A percentile compares a stretch with the other conserved stretches of the same genome.
Conservation (phyloP, 176 grass and related monocot genomes). For the Hyparrhenia diplandra region DNA sequence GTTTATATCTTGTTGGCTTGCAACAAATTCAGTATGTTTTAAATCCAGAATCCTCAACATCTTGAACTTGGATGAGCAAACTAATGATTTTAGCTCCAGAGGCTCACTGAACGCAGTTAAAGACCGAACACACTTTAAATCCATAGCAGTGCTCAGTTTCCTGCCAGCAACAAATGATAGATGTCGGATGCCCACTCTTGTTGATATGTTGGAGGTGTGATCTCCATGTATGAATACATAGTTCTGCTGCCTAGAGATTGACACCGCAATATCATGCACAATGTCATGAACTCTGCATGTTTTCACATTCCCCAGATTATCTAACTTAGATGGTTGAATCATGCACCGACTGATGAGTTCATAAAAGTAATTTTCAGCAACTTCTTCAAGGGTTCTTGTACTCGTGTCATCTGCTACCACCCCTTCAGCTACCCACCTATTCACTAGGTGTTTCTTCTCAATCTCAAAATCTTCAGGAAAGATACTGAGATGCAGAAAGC, state of each 20-base stretch:
- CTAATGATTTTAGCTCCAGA: neutral
- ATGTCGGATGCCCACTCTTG: too few relatives aligned
- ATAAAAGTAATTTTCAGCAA: neutral
- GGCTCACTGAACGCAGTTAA: too few relatives aligned
- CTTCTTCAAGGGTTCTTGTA: too few relatives aligned
- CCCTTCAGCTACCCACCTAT: too few relatives aligned
- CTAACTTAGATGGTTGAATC: neutral
- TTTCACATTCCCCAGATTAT: neutral
- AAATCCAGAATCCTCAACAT: conserved; percentile 29
- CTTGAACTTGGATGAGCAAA: neutral
- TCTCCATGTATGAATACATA: too few relatives aligned
- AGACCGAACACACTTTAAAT: too few relatives aligned
- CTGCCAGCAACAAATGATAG: too few relatives aligned
- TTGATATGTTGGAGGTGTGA: too few relatives aligned
- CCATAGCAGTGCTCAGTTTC: too few relatives aligned
- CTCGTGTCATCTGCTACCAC: too few relatives aligned
- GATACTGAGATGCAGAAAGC: conserved; percentile 5
- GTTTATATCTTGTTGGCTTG: neutral
- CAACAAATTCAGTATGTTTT: neutral
- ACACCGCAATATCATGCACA: conserved; percentile 5
- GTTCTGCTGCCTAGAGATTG: neutral
- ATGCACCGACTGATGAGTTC: conserved; percentile 15
- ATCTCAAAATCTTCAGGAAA: neutral
- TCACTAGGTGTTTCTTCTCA: too few relatives aligned
- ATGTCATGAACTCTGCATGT: conserved; percentile 23